Conservation (phyloP, 176 grass and related monocot genomes). For the Puya raimondii region DNA sequence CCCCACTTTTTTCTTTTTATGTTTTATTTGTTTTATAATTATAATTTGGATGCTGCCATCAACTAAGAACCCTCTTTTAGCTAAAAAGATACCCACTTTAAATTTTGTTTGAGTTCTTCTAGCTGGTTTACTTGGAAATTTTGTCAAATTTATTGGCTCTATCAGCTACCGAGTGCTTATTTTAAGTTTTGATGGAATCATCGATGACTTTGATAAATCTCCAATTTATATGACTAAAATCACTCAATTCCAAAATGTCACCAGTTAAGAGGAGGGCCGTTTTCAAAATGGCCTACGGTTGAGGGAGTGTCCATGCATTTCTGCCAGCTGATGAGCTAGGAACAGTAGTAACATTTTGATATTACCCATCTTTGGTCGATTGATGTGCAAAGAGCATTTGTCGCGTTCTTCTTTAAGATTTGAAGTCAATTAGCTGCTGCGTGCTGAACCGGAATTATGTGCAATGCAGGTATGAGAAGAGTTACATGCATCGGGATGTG, state of each 20-base stretch:
- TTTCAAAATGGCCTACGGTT: background rate
- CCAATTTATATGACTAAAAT: background rate
- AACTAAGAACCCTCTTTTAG: too few species aligned
- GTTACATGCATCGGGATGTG: slow-evolving; percentile 96
- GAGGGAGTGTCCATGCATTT: background rate
- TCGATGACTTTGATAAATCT: too few species aligned
- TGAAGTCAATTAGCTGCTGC: background rate
- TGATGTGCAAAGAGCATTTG: background rate
- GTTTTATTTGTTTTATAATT: background rate
- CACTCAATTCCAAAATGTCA: too few species aligned
- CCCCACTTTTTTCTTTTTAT: slow-evolving; percentile 1
- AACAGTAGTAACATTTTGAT: too few species aligned
- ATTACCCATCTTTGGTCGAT: too few species aligned
- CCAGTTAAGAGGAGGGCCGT: background rate
- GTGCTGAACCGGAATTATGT: background rate
- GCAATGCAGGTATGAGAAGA: slow-evolving; percentile 91
- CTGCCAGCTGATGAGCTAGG: too few species aligned
- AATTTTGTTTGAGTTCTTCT: too few species aligned
- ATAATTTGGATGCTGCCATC: background rate
- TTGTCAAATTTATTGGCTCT: too few species aligned
- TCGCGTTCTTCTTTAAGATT: slow-evolving; percentile 13
- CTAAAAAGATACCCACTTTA: too few species aligned
- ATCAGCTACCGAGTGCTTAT: too few species aligned
- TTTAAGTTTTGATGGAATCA: too few species aligned
- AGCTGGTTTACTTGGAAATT: too few species aligned